Percentiles rank a stretch among this genome's conserved stretches.
Evolutionary conservation across 2,329 filamentous ascomycete genomes (phyloP).

Genomic region (Diplodia sapinea): DNA sequence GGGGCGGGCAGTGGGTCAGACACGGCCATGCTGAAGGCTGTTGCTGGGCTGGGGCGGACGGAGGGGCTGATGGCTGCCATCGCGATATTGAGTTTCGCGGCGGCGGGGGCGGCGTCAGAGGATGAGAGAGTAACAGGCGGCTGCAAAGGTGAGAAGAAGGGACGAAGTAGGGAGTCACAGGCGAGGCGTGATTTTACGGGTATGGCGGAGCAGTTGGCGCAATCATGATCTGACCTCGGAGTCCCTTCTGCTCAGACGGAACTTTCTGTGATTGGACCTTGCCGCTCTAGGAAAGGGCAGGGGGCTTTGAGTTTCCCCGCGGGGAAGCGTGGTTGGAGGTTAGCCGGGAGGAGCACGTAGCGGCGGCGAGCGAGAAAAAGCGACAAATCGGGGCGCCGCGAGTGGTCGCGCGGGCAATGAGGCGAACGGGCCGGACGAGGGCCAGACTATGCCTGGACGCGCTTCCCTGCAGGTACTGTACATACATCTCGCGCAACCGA

Average conservation of each 20-base stretch:
- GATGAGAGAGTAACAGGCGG: not conserved
- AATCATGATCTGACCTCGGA: conserved; percentile 22
- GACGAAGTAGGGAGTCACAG: not conserved
- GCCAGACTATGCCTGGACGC: conserved; percentile 2
- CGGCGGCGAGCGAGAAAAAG: conserved; percentile 1
- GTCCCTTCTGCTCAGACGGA: not conserved
- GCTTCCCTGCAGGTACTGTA: conserved; percentile 10
- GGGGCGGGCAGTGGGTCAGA: not conserved
- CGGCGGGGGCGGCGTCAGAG: not conserved
- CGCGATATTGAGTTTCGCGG: not conserved
- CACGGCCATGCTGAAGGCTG: conserved; percentile 2
- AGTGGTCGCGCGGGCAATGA: conserved; percentile 7
- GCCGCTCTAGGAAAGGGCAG: conserved; percentile 2
- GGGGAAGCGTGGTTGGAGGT: conserved; percentile 17
- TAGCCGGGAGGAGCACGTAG: conserved; percentile 22
- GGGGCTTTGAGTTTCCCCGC: conserved; percentile 12
- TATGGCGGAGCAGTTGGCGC: conserved; percentile 12
- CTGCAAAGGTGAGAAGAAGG: not conserved
- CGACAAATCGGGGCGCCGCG: conserved; percentile 17
- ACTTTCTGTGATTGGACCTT: conserved; percentile 10
- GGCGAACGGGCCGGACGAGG: conserved; percentile 4
- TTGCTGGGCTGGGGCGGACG: not conserved
- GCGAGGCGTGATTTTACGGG: conserved; percentile 19
- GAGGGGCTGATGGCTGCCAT: conserved; percentile 11
- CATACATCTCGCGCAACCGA: conserved; percentile 6